Evolutionary conservation across 2,329 filamentous ascomycete species (phyloP).

Genomic region (Mycocentrospora acerina): DNA sequence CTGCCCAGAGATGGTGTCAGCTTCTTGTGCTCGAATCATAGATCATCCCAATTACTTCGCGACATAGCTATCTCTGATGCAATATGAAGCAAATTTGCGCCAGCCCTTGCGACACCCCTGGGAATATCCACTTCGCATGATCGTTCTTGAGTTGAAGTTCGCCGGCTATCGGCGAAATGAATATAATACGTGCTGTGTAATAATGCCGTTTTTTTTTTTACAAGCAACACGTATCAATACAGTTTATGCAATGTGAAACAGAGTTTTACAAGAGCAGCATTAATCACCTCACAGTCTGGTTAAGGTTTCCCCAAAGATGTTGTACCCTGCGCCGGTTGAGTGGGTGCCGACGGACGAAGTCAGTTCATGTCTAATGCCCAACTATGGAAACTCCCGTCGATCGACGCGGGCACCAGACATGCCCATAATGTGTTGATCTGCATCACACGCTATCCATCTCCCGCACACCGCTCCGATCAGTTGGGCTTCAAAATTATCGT

Average conservation of each 20-base stretch:
- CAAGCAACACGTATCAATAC: too few relatives aligned
- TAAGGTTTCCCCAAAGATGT: too few relatives aligned
- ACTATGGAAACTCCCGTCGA: slow-evolving; percentile 7
- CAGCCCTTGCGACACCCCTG: not conserved
- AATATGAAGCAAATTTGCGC: slow-evolving; percentile 17
- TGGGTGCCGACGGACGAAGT: too few relatives aligned
- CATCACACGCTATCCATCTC: too few relatives aligned
- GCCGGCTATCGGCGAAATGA: not conserved
- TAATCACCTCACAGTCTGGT: too few relatives aligned
- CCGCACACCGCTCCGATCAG: too few relatives aligned
- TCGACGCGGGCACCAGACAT: slow-evolving; percentile 12
- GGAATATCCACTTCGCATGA: not conserved
- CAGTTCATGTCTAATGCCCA: not conserved
- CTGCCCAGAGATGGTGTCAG: not conserved
- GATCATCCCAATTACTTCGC: slow-evolving; percentile 1
- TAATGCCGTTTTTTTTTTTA: too few relatives aligned
- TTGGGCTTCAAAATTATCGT: too few relatives aligned
- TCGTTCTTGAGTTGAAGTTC: not conserved
- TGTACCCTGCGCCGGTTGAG: not conserved
- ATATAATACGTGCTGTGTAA: not conserved
- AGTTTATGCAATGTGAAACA: too few relatives aligned
- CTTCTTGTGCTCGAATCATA: too few relatives aligned
- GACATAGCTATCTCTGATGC: slow-evolving; percentile 4
- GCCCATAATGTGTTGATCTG: slow-evolving; percentile 3
- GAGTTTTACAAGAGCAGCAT: too few relatives aligned